phyloP scores from a whole-genome alignment of 2,329 filamentous ascomycete species.

The Periglandula ipomoeae region DNA sequence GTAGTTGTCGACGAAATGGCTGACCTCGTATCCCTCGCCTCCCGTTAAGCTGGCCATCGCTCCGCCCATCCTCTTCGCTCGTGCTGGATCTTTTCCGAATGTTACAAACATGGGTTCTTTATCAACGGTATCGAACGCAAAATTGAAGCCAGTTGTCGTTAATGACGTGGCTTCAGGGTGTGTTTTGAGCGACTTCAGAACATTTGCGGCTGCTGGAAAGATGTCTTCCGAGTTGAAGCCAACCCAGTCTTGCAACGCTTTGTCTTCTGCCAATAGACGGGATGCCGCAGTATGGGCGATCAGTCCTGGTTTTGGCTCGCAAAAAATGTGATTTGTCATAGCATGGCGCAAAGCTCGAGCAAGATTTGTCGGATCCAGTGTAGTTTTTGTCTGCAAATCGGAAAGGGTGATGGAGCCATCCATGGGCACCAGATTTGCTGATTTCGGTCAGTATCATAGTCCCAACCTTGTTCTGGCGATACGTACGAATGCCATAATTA shows the following conservation, averaged over 20 bases:
- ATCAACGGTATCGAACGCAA: conserved; percentile 39
- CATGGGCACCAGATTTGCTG: conserved; percentile 42
- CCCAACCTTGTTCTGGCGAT: neutral
- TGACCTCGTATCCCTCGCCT: conserved; percentile 47
- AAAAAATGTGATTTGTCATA: conserved; percentile 49
- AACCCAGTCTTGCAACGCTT: conserved; percentile 41
- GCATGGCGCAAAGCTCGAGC: conserved; percentile 44
- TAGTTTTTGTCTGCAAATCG: conserved; percentile 35
- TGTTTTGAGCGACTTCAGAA: conserved; percentile 32
- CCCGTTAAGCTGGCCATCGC: conserved; percentile 47
- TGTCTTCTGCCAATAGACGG: conserved; percentile 38
- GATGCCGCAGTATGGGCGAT: conserved; percentile 49
- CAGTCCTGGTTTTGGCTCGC: conserved; percentile 37
- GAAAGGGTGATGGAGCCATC: conserved; percentile 33
- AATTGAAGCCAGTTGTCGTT: conserved; percentile 40
- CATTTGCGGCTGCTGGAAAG: conserved; percentile 38
- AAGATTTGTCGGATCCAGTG: conserved; percentile 39
- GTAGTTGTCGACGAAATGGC: conserved; percentile 43
- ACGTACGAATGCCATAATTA: conserved; percentile 37
- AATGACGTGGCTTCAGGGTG: conserved; percentile 40
- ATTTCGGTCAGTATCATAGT: neutral
- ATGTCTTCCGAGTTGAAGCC: conserved; percentile 46
- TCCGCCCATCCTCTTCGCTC: conserved; percentile 41
- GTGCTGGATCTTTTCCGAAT: conserved; percentile 36
- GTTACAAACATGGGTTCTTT: conserved; percentile 46